These are phyloP conservation scores for Naganishia kalamii DNA, from an alignment of 768 basidiomycete genomes.

Conservation along the genomic window DNA sequence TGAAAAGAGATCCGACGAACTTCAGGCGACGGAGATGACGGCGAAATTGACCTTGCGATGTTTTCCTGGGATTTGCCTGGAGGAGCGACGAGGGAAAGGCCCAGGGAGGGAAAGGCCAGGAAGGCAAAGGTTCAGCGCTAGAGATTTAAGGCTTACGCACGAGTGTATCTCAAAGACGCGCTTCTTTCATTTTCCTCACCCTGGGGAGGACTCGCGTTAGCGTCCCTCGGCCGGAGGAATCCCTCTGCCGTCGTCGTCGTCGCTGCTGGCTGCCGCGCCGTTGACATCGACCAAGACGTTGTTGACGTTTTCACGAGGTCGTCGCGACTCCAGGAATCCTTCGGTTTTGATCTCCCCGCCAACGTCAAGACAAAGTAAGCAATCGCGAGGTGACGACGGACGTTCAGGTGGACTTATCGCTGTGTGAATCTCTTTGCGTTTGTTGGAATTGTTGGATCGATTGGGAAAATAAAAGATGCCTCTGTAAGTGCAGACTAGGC, in stretches of 20 bases:
- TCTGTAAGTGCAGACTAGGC: conserved; percentile 9
- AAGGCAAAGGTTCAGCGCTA: too few species aligned
- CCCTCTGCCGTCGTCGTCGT: too few species aligned
- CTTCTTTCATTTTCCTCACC: too few species aligned
- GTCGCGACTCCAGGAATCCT: neutral
- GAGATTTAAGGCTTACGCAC: too few species aligned
- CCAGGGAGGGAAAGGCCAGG: too few species aligned
- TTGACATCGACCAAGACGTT: neutral
- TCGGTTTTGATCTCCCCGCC: conserved; percentile 17
- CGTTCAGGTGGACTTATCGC: conserved; percentile 15
- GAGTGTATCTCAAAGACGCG: too few species aligned
- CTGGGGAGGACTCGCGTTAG: too few species aligned
- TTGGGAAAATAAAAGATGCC: conserved; percentile 22
- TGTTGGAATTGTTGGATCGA: conserved; percentile 6
- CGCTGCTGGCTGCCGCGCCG: neutral
- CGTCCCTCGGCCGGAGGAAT: too few species aligned
- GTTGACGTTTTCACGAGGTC: neutral
- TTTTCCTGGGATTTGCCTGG: neutral
- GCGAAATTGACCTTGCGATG: neutral
- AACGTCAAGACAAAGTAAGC: conserved; percentile 18
- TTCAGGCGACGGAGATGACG: neutral
- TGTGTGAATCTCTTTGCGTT: conserved; percentile 3
- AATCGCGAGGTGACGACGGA: neutral
- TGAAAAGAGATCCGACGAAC: conserved; percentile 11
- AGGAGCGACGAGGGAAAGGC: too few species aligned